A percentile compares a stretch with the other conserved stretches of the same genome.
These are phyloP conservation scores for Thermochaetoides thermophila DNA, from an alignment of 495 filamentous ascomycete species.

Conservation along the genomic window DNA sequence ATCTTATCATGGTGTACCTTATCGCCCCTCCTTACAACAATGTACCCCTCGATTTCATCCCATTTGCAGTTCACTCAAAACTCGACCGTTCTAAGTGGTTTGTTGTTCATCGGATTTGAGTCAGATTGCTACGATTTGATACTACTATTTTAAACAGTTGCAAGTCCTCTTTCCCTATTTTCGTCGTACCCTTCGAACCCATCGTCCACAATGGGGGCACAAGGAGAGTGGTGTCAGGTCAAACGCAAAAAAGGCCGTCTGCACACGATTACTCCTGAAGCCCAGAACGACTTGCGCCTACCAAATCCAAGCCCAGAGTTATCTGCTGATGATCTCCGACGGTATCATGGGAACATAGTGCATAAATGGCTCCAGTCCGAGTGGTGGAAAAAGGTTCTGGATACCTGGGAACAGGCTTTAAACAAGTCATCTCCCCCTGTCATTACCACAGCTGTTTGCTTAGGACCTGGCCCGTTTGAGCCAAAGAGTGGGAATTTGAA, in stretches of 20 bases:
- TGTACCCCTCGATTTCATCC: neutral
- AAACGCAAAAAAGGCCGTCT: slow-evolving; percentile 15
- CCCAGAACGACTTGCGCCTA: slow-evolving; percentile 3
- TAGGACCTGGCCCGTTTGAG: slow-evolving; percentile 31
- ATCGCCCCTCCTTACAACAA: neutral
- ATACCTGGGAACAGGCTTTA: slow-evolving; percentile 3
- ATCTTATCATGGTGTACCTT: neutral
- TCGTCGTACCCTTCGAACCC: too few relatives aligned
- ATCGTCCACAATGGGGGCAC: slow-evolving; percentile 3
- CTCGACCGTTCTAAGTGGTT: too few relatives aligned
- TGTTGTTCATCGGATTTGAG: too few relatives aligned
- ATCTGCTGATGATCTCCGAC: slow-evolving; percentile 9
- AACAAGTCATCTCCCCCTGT: slow-evolving; percentile 3
- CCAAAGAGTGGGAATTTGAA: slow-evolving; percentile 22
- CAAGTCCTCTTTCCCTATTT: too few relatives aligned
- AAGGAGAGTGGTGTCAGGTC: slow-evolving; percentile 16
- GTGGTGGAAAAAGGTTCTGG: slow-evolving; percentile 11
- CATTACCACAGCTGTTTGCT: slow-evolving; percentile 26
- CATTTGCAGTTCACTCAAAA: too few relatives aligned
- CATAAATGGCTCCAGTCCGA: slow-evolving; percentile 8
- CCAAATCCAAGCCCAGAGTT: slow-evolving; percentile 18
- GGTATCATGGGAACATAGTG: slow-evolving; percentile 9
- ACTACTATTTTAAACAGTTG: too few relatives aligned
- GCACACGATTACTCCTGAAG: slow-evolving; percentile 6
- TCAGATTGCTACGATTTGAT: too few relatives aligned